phyloP scores from a whole-genome alignment of 2,329 filamentous ascomycete species.

The Penicillium italicum region DNA sequence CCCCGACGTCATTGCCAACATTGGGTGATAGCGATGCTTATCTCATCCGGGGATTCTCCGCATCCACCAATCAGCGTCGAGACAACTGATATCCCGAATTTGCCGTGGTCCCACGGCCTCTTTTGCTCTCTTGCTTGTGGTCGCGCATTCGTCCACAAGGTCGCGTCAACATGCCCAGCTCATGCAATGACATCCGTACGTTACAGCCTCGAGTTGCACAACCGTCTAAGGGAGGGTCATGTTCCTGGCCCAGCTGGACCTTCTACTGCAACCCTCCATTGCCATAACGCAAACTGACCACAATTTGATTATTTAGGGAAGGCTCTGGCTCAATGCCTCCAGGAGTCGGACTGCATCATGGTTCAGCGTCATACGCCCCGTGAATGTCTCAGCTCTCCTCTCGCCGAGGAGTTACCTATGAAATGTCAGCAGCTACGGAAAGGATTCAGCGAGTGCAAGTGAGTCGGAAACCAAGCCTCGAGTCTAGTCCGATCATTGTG shows the following conservation, averaged over 20 bases:
- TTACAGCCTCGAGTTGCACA: conserved; percentile 18
- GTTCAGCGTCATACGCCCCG: conserved; percentile 78
- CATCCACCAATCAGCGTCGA: conserved; percentile 14
- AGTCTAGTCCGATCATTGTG: not conserved
- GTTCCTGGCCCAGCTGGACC: not conserved
- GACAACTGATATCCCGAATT: conserved; percentile 19
- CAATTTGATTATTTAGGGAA: conserved; percentile 58
- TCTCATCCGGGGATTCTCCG: conserved; percentile 28
- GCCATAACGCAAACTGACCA: conserved; percentile 19
- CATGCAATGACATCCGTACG: conserved; percentile 94
- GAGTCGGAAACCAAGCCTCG: conserved; percentile 19
- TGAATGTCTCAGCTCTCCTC: conserved; percentile 82
- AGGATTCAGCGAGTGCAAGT: conserved; percentile 89
- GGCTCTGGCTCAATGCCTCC: conserved; percentile 89
- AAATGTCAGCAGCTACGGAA: conserved; percentile 91
- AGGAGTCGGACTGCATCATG: conserved; percentile 95
- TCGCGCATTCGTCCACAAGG: conserved; percentile 6
- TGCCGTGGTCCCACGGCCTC: conserved; percentile 11
- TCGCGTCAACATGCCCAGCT: conserved; percentile 71
- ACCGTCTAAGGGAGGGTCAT: not conserved
- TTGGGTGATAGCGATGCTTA: conserved; percentile 34
- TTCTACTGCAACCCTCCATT: not conserved
- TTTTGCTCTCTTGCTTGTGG: not conserved
- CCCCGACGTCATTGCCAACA: conserved; percentile 24
- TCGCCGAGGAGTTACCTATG: conserved; percentile 75